Base-by-base conservation (phyloP, 306 rosid genomes). In the Cucumis sativus region DNA sequence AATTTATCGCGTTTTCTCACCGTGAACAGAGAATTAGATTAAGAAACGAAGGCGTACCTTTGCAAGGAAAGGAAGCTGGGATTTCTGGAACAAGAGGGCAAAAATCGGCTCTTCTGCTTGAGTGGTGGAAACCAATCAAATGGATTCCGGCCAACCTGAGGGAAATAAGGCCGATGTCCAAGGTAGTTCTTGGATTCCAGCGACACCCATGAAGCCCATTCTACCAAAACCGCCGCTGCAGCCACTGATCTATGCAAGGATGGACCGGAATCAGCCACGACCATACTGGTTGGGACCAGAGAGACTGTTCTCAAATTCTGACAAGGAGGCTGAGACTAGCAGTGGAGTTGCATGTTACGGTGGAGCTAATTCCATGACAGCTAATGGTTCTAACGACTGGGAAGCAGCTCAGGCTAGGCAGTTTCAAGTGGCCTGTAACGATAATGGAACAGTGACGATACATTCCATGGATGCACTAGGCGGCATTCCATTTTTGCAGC, bases 131-230 rank as follows among this genome's bases (percentile, higher is more conserved):
- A 54, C 49, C 66, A 52, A 39, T 25, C 14, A 1, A 77, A 59
- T 59, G 79, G 72, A 61, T 39, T 37, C 56, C 54, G 23, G 79
- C 41, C 23, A 77, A 61, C 58, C 45, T 11, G 72, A 66, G 45
- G 81, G 64, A 39, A 56, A 68, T 14, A 28, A 67, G 66, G 40
- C 14, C 56, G n/a, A 35, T 14, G 25, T 35, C 41, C 76, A 35
- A 28, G 81, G 76, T 18, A 47, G 76, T 20, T 66, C 67, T 20
- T 78, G 76, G 81, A 52, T 66, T 55, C 81, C 81, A 76, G 81
- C 41, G 18, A 78, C 81, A 55, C 81, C 81, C 16, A 16, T 35
- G 40, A 65, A 78, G 66, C 81, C 81, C 18, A 68, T 78, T 43
- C 15, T 30, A 68, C 65, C 75, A 55, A 67, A 40, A 25, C 54